Evolutionary conservation across 257 asterid genomes (phyloP).

Genomic region (Scutellaria minor): DNA sequence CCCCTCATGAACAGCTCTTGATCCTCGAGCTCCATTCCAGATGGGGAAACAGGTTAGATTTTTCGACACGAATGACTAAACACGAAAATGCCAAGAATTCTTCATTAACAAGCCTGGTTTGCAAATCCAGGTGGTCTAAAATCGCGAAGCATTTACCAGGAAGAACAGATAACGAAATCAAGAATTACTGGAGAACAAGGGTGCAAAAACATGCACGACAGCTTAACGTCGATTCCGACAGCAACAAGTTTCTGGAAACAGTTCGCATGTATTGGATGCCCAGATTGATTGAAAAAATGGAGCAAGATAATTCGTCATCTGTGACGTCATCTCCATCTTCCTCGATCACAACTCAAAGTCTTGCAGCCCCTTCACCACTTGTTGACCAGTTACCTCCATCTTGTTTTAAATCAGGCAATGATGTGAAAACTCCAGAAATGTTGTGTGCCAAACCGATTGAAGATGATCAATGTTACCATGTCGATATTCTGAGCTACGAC

Average conservation of each 20-base stretch:
- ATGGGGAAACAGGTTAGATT: constrained; percentile 79
- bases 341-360: constrained; percentile 41
- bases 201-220: constrained; percentile 89
- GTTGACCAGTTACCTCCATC: constrained; percentile 28
- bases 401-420: too few species aligned
- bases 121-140: constrained; percentile 70
- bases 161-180: constrained; percentile 85
- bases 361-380: constrained; percentile 27
- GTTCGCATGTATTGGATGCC: constrained; percentile 76
- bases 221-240: constrained; percentile 72
- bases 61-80: too few species aligned
- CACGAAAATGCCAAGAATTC: too few species aligned
- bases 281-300: constrained; percentile 61
- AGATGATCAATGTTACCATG: constrained; percentile 41
- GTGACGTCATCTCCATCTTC: constrained; percentile 43
- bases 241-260: constrained; percentile 71
- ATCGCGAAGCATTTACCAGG: constrained; percentile 82
- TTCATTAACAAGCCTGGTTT: too few species aligned
- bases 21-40: constrained; percentile 89
- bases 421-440: constrained; percentile 24
- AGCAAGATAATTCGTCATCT: constrained; percentile 44
- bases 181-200: constrained; percentile 90
- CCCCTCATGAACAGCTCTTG: constrained; percentile 75
- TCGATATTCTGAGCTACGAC: constrained; percentile 39
- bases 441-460: constrained; percentile 34